These are phyloP conservation scores for Lasiodiplodia gonubiensis DNA, from an alignment of 2,329 filamentous ascomycete genomes.

Conservation along the genomic window DNA sequence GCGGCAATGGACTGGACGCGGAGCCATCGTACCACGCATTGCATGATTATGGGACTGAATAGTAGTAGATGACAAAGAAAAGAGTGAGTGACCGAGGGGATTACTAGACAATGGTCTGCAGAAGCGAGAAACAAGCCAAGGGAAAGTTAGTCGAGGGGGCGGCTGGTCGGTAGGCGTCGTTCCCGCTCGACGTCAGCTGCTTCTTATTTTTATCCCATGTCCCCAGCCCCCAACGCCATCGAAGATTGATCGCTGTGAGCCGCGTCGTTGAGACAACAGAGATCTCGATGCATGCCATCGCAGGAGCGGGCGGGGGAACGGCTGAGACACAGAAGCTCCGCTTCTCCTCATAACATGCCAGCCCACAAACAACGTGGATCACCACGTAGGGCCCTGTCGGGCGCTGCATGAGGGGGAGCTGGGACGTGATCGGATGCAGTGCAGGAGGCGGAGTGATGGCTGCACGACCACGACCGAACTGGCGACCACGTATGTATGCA, in stretches of 20 bases:
- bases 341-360: conserved; percentile 2
- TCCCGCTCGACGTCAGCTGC: conserved; percentile 11
- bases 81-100: not conserved
- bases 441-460: conserved; percentile 2
- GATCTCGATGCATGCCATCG: conserved; percentile 18
- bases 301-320: not conserved
- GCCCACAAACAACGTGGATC: not conserved
- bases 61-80: not conserved
- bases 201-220: conserved; percentile 17
- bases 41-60: not conserved
- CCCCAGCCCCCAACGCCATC: conserved; percentile 7
- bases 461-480: conserved; percentile 5
- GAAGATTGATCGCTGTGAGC: not conserved
- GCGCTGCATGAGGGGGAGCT: conserved; percentile 6
- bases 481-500: conserved; percentile 3
- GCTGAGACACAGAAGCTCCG: conserved; percentile 10
- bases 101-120: not conserved
- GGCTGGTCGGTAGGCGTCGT: conserved; percentile 14
- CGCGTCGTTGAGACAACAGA: conserved; percentile 8
- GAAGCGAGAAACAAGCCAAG: not conserved
- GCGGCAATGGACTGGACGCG: not conserved
- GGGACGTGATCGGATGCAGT: conserved; percentile 22
- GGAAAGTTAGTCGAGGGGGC: not conserved
- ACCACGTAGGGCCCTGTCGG: conserved; percentile 19
- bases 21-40: conserved; percentile 4